Evolutionary conservation across 1,139 yeast species (phyloP).

Genomic region (Debaryomyces sp.): DNA sequence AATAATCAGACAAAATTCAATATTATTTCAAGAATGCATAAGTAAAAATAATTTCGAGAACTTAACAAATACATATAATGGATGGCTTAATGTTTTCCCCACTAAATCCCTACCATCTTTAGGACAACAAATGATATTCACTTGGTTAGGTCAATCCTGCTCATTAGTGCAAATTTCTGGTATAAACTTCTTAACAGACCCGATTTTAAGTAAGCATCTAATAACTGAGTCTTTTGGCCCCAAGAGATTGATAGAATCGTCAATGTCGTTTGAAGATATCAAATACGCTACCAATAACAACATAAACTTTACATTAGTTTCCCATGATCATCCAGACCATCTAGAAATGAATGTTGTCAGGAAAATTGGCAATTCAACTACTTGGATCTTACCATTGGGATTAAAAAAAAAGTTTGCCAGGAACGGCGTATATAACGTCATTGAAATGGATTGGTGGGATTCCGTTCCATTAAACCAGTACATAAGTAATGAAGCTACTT

Average conservation of each 20-base stretch:
- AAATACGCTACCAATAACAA: slow-evolving; percentile 49
- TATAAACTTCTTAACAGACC: slow-evolving; percentile 80
- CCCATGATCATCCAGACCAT: slow-evolving; percentile 97
- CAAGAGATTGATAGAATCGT: slow-evolving; percentile 72
- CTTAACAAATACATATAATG: slow-evolving; percentile 4
- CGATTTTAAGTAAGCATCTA: slow-evolving; percentile 71
- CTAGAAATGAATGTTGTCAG: slow-evolving; percentile 65
- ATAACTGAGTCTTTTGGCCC: slow-evolving; percentile 75
- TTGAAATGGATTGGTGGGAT: slow-evolving; percentile 96
- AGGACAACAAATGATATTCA: slow-evolving; percentile 58
- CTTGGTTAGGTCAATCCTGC: slow-evolving; percentile 96
- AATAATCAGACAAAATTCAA: slow-evolving; percentile 35
- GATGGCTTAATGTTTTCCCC: slow-evolving; percentile 9
- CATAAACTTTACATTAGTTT: slow-evolving; percentile 74
- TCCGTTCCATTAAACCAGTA: slow-evolving; percentile 45
- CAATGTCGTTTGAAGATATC: slow-evolving; percentile 65
- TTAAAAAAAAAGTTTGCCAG: slow-evolving; percentile 60
- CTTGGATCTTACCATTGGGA: slow-evolving; percentile 90
- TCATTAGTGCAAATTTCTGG: slow-evolving; percentile 73
- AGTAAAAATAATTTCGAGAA: slow-evolving; percentile 21
- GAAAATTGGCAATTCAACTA: slow-evolving; percentile 58
- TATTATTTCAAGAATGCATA: slow-evolving; percentile 32
- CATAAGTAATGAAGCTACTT: slow-evolving; percentile 21
- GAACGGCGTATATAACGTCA: slow-evolving; percentile 55
- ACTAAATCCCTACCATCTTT: slow-evolving; percentile 25